These are phyloP conservation scores for Yamadazyma membranifaciens DNA, from an alignment of 1,139 yeast genomes.

Conservation along the genomic window DNA sequence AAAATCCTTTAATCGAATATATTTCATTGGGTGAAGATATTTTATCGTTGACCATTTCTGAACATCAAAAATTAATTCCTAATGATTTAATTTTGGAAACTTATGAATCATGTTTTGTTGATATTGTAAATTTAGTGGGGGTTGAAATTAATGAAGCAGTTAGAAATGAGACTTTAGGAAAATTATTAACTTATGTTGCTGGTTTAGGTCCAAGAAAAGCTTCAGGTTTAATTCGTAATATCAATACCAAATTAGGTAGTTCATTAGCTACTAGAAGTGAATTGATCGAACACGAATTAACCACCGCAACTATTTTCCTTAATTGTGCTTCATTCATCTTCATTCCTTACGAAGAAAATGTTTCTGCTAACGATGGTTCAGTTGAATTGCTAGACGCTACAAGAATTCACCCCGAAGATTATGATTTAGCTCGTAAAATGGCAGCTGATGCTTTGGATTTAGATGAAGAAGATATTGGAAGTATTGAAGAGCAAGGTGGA, in stretches of 20 bases:
- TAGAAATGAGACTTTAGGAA: slow-evolving; percentile 68
- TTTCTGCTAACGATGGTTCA: slow-evolving; percentile 49
- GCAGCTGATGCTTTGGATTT: slow-evolving; percentile 97
- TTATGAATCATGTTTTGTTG: slow-evolving; percentile 81
- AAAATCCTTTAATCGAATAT: slow-evolving; percentile 87
- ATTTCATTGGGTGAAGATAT: slow-evolving; percentile 76
- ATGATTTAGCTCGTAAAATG: slow-evolving; percentile 92
- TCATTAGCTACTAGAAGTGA: slow-evolving; percentile 70
- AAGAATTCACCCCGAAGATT: slow-evolving; percentile 96
- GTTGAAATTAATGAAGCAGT: slow-evolving; percentile 91
- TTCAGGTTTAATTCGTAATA: slow-evolving; percentile 76
- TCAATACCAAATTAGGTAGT: slow-evolving; percentile 68
- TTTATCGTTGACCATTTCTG: slow-evolving; percentile 68
- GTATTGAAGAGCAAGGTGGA: slow-evolving; percentile 75
- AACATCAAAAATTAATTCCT: slow-evolving; percentile 70
- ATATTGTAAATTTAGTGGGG: slow-evolving; percentile 87
- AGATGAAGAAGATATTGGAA: slow-evolving; percentile 91
- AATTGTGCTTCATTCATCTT: slow-evolving; percentile 90
- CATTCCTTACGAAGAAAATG: slow-evolving; percentile 66
- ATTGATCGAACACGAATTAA: slow-evolving; percentile 74
- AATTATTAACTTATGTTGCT: slow-evolving; percentile 70
- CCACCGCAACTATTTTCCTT: slow-evolving; percentile 78
- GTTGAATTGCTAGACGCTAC: slow-evolving; percentile 90
- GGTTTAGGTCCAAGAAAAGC: slow-evolving; percentile 98
- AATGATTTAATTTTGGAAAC: slow-evolving; percentile 65